Evolutionary conservation across 2,329 filamentous ascomycete species (phyloP).

Genomic region (Cladosporium sp.): DNA sequence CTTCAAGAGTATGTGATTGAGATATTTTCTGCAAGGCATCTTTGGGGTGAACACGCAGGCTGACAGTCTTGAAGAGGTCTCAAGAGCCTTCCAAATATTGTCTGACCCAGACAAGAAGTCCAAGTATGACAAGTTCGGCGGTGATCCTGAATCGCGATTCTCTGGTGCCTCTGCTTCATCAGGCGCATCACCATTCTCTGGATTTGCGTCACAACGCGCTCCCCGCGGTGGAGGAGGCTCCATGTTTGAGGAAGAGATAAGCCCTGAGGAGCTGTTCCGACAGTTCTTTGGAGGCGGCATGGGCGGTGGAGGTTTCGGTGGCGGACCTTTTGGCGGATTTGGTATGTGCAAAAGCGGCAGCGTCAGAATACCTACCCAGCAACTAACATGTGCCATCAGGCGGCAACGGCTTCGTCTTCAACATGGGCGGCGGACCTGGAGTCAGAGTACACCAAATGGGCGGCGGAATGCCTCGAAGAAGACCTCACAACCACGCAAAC

Average conservation of each 20-base stretch:
- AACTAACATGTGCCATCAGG: constrained; percentile 47
- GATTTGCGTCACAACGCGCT: constrained; percentile 55
- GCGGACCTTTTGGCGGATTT: constrained; percentile 44
- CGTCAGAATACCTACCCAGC: neutral
- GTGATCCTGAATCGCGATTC: constrained; percentile 89
- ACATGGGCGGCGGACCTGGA: constrained; percentile 80
- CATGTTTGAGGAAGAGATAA: constrained; percentile 89
- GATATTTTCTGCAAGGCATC: neutral
- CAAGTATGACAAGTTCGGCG: constrained; percentile 85
- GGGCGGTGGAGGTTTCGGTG: constrained; percentile 65
- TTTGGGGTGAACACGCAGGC: constrained; percentile 3
- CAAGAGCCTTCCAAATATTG: constrained; percentile 87
- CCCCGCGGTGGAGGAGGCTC: constrained; percentile 48
- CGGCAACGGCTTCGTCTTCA: constrained; percentile 89
- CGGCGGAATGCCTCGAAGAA: constrained; percentile 71
- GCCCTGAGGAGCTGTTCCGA: constrained; percentile 94
- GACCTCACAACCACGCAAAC: constrained; percentile 62
- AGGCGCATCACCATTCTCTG: constrained; percentile 64
- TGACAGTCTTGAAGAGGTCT: constrained; percentile 64
- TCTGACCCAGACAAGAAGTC: constrained; percentile 91
- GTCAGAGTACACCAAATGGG: constrained; percentile 96
- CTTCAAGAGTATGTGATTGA: constrained; percentile 72
- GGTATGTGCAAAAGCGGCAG: constrained; percentile 3
- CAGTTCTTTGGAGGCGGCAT: constrained; percentile 85
- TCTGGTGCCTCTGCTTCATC: constrained; percentile 52